Evolutionary conservation across 1,139 yeast species (phyloP).

Genomic region (Candida labiduridarum): DNA sequence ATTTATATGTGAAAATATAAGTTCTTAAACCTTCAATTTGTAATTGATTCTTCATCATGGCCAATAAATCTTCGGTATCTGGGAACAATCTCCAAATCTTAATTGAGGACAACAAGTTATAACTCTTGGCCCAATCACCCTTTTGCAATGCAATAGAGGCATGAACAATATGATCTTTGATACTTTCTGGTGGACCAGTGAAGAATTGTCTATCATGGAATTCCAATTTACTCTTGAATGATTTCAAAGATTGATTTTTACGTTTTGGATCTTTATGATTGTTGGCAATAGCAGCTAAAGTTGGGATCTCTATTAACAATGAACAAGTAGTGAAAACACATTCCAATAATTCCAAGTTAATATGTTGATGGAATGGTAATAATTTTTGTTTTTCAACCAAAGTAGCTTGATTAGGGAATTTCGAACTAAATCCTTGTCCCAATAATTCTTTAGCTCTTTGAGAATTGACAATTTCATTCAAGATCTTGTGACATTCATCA

Average conservation of each 20-base stretch:
- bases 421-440: slow-evolving; percentile 88
- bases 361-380: slow-evolving; percentile 98
- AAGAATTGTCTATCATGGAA: slow-evolving; percentile 93
- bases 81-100: slow-evolving; percentile 90
- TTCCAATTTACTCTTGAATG: slow-evolving; percentile 90
- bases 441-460: slow-evolving; percentile 87
- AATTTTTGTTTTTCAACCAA: slow-evolving; percentile 76
- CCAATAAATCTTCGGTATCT: slow-evolving; percentile 64
- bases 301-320: slow-evolving; percentile 88
- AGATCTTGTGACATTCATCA: slow-evolving; percentile 82
- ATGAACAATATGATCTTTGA: slow-evolving; percentile 90
- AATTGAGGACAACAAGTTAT: slow-evolving; percentile 69
- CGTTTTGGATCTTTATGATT: slow-evolving; percentile 53
- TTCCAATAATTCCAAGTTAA: slow-evolving; percentile 92
- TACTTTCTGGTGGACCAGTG: slow-evolving; percentile 97
- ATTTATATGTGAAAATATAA: slow-evolving; percentile 80
- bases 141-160: slow-evolving; percentile 88
- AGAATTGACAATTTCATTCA: slow-evolving; percentile 87
- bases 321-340: slow-evolving; percentile 92
- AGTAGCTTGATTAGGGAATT: slow-evolving; percentile 57
- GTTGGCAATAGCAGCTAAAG: slow-evolving; percentile 55
- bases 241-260: slow-evolving; percentile 64
- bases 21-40: slow-evolving; percentile 92
- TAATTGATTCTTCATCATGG: slow-evolving; percentile 72
- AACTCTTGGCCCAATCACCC: slow-evolving; percentile 88